Base-by-base conservation (phyloP, 2,329 filamentous ascomycete genomes). In the Ascochyta koolunga region DNA sequence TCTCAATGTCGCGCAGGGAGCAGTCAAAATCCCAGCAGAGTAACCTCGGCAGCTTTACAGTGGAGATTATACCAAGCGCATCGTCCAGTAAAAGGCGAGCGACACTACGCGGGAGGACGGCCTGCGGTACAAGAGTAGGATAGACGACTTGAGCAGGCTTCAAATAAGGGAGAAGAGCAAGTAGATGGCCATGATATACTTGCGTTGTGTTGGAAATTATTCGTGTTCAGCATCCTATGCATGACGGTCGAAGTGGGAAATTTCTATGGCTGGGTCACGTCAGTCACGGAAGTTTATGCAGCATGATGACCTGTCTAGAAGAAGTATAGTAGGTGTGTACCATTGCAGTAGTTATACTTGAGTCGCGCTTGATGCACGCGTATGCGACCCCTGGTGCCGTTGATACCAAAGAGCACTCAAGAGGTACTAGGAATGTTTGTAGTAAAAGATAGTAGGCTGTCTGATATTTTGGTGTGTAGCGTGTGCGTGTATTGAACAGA, bases 91-190 rank as follows among this genome's bases (percentile, higher is more conserved):
- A 40, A 65, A 67, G 8, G 46, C 21, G 1, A 36, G 48, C 2
- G 64, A 64, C 1, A 65, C 51, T 1, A 54, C 54, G 15, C 60
- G 59, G 2, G 60, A 50, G 10, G 58, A 58, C 2, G 68, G 44
- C 11, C 65, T 59, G 9, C 64, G 60, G 29, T 64, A 69, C 39
- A 67, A 69, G 36, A 65, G 59, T 4, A 71, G 60, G n/a, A 71
- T 65, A 3, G 66, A 68, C 6, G 68, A 56, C 39, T 70, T 71
- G 43, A 69, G 62, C 10, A 70, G 42, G 2, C 67, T 65, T 2
- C 64, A 56, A 6, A 45, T 49, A 5, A 64, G 6, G 11, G 59
- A 52, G 49, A 65, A 71, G 1, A 61, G 21, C 8, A 43, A 16
- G 35, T 69, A 60, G 13, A 69, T 64, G 3, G 59, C 49, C 33